Percentiles rank a stretch among this genome's conserved stretches.
These are phyloP conservation scores for Trametes cingulata DNA, from an alignment of 768 basidiomycete genomes.

Conservation along the genomic window DNA sequence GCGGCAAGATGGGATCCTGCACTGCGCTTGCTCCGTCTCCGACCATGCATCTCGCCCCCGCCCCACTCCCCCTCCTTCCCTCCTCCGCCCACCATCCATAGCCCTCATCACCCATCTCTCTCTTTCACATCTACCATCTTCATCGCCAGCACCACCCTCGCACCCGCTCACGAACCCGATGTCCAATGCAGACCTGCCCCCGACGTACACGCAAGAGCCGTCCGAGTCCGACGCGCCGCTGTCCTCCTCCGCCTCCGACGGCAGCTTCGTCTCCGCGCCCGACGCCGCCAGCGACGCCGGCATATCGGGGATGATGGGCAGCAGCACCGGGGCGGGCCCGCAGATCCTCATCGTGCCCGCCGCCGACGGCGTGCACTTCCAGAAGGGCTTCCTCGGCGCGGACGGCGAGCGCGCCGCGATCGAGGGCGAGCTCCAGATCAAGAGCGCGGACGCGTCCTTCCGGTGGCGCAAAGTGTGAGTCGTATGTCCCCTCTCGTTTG, in stretches of 20 bases:
- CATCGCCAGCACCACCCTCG: neutral
- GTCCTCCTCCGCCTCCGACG: conserved; percentile 9
- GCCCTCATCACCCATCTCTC: neutral
- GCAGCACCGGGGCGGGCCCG: conserved; percentile 32
- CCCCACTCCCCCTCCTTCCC: neutral
- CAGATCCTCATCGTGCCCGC: conserved; percentile 79
- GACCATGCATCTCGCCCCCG: no score
- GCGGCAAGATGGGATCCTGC: neutral
- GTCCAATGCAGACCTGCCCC: conserved; percentile 28
- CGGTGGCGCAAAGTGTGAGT: conserved; percentile 73
- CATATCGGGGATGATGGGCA: conserved; percentile 30
- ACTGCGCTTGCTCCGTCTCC: no score
- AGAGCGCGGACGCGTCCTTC: conserved; percentile 54
- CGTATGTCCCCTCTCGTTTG: conserved; percentile 25
- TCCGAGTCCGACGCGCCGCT: conserved; percentile 15
- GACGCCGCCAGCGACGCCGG: conserved; percentile 1
- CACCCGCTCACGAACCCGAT: neutral
- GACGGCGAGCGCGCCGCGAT: conserved; percentile 81
- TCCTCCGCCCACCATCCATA: neutral
- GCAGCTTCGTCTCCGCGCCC: conserved; percentile 19
- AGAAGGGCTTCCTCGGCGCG: conserved; percentile 83
- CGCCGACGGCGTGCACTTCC: conserved; percentile 71
- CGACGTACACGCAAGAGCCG: conserved; percentile 29
- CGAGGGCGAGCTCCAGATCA: conserved; percentile 87
- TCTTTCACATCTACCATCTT: neutral